Evolutionary conservation across 1,284 basidiomycete species (phyloP), one percentile per base, ranked within the genome.

Genomic region (Heterobasidion annosum): DNA sequence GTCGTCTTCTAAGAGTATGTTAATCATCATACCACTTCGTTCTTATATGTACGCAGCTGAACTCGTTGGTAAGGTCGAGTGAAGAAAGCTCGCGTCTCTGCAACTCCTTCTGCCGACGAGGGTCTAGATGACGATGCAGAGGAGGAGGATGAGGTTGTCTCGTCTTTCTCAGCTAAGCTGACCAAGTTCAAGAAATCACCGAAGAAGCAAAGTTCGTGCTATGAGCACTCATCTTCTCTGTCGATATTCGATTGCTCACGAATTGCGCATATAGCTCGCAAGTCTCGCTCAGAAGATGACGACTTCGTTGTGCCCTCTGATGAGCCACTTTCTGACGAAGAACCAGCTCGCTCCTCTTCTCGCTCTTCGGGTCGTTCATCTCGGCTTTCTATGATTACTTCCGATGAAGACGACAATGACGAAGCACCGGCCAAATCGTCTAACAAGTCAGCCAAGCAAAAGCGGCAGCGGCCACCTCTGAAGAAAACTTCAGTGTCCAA

Each of bases 111-210:
- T 5, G 74, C 72, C 16, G 73, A 76, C 34, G 75, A 77, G 42
- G 10, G 10, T 40, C n/a, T 40, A 8, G 37, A 12, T 10, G 37
- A 40, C 12, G 37, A 40, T 40, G n/a, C 10, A 2, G 76, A 78
- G 4, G 70, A 73, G n/a, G 67, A 70, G 32, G 74, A 75, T 33
- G 77, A 74, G 1, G 75, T 76, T 16, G 70, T 73, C 1, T 67
- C 65, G 33, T 74, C 78, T 1, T 84, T 90, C 60, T 74, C 81
- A 4, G 73, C 80, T 44, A 71, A 76, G 2, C 68, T 89, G 37
- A 81, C 75, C 18, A 77, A 75, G 53, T 90, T 85, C 67, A 85
- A 81, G 62, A 85, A 83, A 60, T 78, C 80, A 1, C 75, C 82
- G 0, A 58, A 61, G 7, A 84, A 83, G 62, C 68, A 59, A 48